Evolutionary conservation across 2,329 filamentous ascomycete species (phyloP), one percentile per base, ranked within the genome.

Genomic region (Fusarium humuli): DNA sequence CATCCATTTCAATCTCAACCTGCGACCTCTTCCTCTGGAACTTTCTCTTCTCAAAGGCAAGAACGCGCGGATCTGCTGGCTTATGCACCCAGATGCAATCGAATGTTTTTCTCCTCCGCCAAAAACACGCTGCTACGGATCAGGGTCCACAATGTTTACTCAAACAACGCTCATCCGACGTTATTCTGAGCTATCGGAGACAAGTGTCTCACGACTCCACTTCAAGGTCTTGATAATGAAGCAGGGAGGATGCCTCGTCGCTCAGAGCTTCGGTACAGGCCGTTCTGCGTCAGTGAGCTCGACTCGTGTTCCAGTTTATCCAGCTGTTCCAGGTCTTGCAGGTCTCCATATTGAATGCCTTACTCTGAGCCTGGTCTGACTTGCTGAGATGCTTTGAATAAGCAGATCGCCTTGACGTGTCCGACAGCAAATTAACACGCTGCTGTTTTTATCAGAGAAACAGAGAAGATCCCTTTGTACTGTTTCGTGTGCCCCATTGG

Each of bases 181-280:
- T 46, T 65, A 30, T 72, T 65, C 68, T 71, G 45, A 65, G 44
- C 55, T 63, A 67, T 70, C 57, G 55, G 59, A 70, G 65, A 75
- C 71, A 73, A 73, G 40, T 73, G 73, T 75, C 72, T 75, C 68
- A 75, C 52, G 54, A 59, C 68, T 72, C 65, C 73, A 66, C 73
- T 40, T 52, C 53, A 45, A 59, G 57, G 55, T 61, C 45, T 65
- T 48, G 57, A 67, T 46, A 45, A 49, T 25, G 30, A 70, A 68
- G 70, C 63, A 74, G 59, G 72, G 72, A 75, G 63, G 59, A 69
- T 50, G 50, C 57, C 42, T 70, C 23, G 49, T 65, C 25, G 40
- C 68, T 52, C 23, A n/a, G 60, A 57, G 40, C 29, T 30, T 59
- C 49, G 58, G 61, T 45, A 52, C 37, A 47, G 53, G 50, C 61